Evolutionary conservation across 768 basidiomycete species (phyloP).

Genomic region (Russula sp.): DNA sequence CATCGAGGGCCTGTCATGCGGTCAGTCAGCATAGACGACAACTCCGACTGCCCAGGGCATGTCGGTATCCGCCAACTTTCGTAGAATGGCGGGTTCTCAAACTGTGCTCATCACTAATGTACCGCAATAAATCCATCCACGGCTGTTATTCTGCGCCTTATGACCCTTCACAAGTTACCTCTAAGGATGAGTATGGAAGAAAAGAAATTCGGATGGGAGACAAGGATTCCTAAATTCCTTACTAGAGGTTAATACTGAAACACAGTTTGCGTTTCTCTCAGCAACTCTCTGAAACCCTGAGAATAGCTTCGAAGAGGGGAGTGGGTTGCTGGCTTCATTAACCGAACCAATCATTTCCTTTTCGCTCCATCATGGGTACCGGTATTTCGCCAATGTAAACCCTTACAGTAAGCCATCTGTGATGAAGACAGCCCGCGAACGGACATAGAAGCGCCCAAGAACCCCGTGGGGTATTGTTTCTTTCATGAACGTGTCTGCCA

Average conservation of each 20-base stretch:
- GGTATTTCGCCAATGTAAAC: conserved; percentile 7
- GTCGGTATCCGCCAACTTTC: not conserved
- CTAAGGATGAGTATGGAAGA: not conserved
- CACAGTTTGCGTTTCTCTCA: not conserved
- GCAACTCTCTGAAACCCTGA: not conserved
- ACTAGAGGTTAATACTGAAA: not conserved
- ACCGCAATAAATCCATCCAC: not conserved
- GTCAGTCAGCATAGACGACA: not conserved
- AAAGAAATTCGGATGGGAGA: not conserved
- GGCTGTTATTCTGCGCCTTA: not conserved
- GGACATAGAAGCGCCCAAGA: not conserved
- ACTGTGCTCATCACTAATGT: not conserved
- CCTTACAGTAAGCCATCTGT: not conserved
- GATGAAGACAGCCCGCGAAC: not conserved
- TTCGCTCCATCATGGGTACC: not conserved
- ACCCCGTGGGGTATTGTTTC: not conserved
- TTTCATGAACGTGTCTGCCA: conserved; percentile 6
- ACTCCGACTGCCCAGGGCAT: not conserved
- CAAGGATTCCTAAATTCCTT: not conserved
- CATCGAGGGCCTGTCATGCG: not conserved
- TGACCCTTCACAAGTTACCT: not conserved
- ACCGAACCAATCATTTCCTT: not conserved
- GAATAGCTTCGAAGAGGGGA: not conserved
- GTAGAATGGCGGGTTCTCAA: not conserved
- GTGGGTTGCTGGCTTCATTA: not conserved